These are phyloP conservation scores for Lindgomyces ingoldianus DNA, from an alignment of 495 filamentous ascomycete species.

Conservation along the genomic window DNA sequence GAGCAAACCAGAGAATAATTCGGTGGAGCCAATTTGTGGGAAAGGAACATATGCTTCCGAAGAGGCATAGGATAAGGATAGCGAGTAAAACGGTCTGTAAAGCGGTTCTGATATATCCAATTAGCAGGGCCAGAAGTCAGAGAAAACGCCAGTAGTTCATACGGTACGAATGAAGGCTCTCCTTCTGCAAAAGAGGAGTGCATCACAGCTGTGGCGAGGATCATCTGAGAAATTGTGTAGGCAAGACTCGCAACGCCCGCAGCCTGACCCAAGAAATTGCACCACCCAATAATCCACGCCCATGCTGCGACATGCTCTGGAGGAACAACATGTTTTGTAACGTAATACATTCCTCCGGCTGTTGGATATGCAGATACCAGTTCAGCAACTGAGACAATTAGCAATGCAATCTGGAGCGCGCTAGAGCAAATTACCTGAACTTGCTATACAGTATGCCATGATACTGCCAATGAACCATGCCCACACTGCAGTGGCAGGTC, in stretches of 20 bases:
- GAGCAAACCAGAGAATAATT: conserved; percentile 70
- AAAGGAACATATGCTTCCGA: conserved; percentile 66
- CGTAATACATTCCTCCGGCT: conserved; percentile 55
- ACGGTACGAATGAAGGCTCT: conserved; percentile 50
- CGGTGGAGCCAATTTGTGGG: conserved; percentile 64
- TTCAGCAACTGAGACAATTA: conserved; percentile 49
- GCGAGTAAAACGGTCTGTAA: conserved; percentile 64
- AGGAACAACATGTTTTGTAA: conserved; percentile 48
- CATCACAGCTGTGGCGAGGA: conserved; percentile 67
- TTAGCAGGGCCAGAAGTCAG: conserved; percentile 9
- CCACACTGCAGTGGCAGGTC: conserved; percentile 71
- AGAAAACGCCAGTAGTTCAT: conserved; percentile 38
- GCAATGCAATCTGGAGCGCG: background rate
- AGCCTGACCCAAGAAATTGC: conserved; percentile 68
- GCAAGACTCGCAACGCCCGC: conserved; percentile 66
- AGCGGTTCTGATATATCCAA: conserved; percentile 51
- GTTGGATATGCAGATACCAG: conserved; percentile 58
- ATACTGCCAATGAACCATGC: conserved; percentile 69
- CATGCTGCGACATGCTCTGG: conserved; percentile 50
- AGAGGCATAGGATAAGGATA: conserved; percentile 57
- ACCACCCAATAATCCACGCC: conserved; percentile 62
- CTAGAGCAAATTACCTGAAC: conserved; percentile 50
- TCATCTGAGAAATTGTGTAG: conserved; percentile 68
- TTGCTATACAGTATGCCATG: conserved; percentile 69
- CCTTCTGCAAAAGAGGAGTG: conserved; percentile 49